Conservation (phyloP, 1,284 basidiomycete genomes). For the Tilletia setariae region DNA sequence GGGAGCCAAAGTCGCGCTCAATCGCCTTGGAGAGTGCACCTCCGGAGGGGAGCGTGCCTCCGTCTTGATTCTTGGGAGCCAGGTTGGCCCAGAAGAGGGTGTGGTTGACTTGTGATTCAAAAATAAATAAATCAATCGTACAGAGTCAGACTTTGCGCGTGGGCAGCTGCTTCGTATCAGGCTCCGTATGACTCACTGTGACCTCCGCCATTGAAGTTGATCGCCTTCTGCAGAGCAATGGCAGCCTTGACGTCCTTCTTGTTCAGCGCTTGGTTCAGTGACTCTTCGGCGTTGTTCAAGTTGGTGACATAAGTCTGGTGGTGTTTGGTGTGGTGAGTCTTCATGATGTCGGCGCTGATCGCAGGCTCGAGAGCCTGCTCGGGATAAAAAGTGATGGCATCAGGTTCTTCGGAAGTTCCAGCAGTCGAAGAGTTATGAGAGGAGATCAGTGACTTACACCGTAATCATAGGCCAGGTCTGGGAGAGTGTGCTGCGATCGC, state of each 20-base stretch:
- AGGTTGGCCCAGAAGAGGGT: conserved; percentile 54
- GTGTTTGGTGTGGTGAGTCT: conserved; percentile 53
- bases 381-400: background rate
- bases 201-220: conserved; percentile 54
- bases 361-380: conserved; percentile 46
- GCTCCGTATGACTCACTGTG: conserved; percentile 15
- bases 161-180: no score
- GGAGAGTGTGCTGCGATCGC: conserved; percentile 53
- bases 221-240: conserved; percentile 41
- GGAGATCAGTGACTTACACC: conserved; percentile 22
- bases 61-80: conserved; percentile 44
- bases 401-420: background rate
- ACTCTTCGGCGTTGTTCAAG: conserved; percentile 49
- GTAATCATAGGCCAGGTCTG: conserved; percentile 51
- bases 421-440: background rate
- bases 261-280: conserved; percentile 36
- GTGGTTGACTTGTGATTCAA: conserved; percentile 47
- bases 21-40: conserved; percentile 49
- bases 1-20: conserved; percentile 48
- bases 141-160: no score
- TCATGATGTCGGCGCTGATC: conserved; percentile 52
- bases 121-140: no score
- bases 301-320: conserved; percentile 54
- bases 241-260: conserved; percentile 43
- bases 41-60: conserved; percentile 38